phyloP scores from a whole-genome alignment of 352 stramenopile genomes.

The Blastocystis sp. region DNA sequence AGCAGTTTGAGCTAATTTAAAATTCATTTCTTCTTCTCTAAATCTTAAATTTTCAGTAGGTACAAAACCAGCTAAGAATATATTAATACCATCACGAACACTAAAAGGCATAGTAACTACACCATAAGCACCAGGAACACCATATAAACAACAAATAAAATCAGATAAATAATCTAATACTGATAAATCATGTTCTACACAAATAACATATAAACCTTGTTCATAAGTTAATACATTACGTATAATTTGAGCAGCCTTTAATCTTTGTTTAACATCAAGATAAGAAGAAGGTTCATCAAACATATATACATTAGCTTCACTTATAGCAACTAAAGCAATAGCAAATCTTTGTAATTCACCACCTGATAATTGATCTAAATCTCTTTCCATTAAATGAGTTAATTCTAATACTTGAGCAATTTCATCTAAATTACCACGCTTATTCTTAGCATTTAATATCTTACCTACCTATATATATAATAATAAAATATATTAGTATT shows the following conservation, averaged over 20 bases:
- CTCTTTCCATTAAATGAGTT: slow-evolving; percentile 79
- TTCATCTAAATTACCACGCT: slow-evolving; percentile 1
- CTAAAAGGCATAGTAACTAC: slow-evolving; percentile 99
- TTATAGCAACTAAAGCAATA: slow-evolving; percentile 78
- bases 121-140: slow-evolving; percentile 83
- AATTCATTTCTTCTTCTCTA: slow-evolving; percentile 85
- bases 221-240: slow-evolving; percentile 66
- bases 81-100: slow-evolving; percentile 97
- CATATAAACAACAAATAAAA: slow-evolving; percentile 97
- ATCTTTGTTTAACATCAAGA: slow-evolving; percentile 92
- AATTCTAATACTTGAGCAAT: slow-evolving; percentile 62
- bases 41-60: slow-evolving; percentile 98
- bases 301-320: slow-evolving; percentile 96
- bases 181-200: slow-evolving; percentile 97
- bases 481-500: too few species aligned
- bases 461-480: too few species aligned
- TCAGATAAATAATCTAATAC: slow-evolving; percentile 97
- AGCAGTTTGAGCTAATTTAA: slow-evolving; percentile 82
- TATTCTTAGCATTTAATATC: background rate
- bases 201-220: slow-evolving; percentile 71
- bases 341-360: slow-evolving; percentile 97
- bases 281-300: slow-evolving; percentile 98
- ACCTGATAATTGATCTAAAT: slow-evolving; percentile 76
- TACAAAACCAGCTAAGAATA: slow-evolving; percentile 95
- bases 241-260: slow-evolving; percentile 90